These are phyloP conservation scores for Rubroboletus pulcherrimus DNA, from an alignment of 768 basidiomycete species.

Conservation along the genomic window DNA sequence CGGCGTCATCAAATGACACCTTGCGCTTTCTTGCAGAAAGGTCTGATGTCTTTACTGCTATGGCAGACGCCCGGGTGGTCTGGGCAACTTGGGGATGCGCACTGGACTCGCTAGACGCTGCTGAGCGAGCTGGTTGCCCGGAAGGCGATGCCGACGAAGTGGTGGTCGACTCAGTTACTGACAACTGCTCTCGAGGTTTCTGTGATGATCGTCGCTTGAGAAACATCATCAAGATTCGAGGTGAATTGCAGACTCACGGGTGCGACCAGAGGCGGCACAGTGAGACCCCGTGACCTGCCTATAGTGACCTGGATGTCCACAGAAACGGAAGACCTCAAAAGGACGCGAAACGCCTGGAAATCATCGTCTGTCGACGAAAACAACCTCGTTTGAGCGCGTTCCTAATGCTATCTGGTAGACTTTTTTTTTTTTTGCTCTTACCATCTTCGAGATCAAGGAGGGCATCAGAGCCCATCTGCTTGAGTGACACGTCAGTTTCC, in stretches of 20 bases:
- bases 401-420: background rate
- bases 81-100: background rate
- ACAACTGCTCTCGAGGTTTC: background rate
- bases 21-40: constrained; percentile 27
- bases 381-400: background rate
- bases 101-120: background rate
- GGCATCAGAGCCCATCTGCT: constrained; percentile 52
- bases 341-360: constrained; percentile 65
- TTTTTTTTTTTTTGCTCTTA: constrained; percentile 23
- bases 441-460: constrained; percentile 75
- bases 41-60: background rate
- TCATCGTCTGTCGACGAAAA: constrained; percentile 56
- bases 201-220: background rate
- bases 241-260: constrained; percentile 8
- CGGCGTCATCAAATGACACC: constrained; percentile 6
- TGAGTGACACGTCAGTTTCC: constrained; percentile 35
- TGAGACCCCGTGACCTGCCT: background rate
- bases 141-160: background rate
- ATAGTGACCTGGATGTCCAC: constrained; percentile 38
- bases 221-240: background rate
- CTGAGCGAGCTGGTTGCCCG: background rate
- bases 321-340: constrained; percentile 36
- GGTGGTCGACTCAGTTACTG: background rate
- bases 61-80: background rate
- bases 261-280: background rate